Conservation (phyloP, 2,329 filamentous ascomycete species). For the Cordyceps farinosa region DNA sequence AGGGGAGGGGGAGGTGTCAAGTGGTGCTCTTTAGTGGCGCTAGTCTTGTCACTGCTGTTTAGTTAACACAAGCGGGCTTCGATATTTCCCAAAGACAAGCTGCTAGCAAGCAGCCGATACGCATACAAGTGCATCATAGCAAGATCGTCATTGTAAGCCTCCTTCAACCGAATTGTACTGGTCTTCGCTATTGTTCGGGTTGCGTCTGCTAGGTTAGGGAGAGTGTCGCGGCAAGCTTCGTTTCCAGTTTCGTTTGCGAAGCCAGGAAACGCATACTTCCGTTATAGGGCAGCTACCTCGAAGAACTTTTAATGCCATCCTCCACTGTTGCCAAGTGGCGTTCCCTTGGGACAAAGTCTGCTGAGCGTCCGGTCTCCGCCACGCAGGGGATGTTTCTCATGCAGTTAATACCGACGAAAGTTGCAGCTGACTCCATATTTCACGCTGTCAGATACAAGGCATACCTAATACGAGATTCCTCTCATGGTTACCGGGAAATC, state of each 20-base stretch:
- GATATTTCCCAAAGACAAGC: too few species aligned
- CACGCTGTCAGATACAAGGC: not conserved
- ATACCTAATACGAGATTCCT: not conserved
- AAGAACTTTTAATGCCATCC: not conserved
- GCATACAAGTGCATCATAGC: too few species aligned
- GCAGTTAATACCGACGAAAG: not conserved
- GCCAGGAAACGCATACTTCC: not conserved
- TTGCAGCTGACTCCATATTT: not conserved
- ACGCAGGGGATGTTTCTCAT: not conserved
- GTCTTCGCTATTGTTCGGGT: too few species aligned
- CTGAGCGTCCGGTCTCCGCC: not conserved
- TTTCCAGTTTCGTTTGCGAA: not conserved
- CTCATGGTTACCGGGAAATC: not conserved
- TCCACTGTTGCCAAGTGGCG: not conserved
- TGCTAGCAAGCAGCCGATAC: too few species aligned
- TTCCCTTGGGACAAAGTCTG: not conserved
- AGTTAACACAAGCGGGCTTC: too few species aligned
- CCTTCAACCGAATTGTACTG: too few species aligned
- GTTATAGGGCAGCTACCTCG: not conserved
- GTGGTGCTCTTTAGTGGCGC: too few species aligned
- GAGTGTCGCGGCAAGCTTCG: not conserved
- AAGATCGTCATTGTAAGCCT: too few species aligned
- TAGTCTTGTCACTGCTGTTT: too few species aligned
- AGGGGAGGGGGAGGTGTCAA: too few species aligned
- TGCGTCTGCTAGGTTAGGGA: too few species aligned